Percentiles rank a stretch among this genome's conserved stretches.
These are phyloP conservation scores for Decorospora gaudefroyi DNA, from an alignment of 2,329 filamentous ascomycete species.

Conservation along the genomic window DNA sequence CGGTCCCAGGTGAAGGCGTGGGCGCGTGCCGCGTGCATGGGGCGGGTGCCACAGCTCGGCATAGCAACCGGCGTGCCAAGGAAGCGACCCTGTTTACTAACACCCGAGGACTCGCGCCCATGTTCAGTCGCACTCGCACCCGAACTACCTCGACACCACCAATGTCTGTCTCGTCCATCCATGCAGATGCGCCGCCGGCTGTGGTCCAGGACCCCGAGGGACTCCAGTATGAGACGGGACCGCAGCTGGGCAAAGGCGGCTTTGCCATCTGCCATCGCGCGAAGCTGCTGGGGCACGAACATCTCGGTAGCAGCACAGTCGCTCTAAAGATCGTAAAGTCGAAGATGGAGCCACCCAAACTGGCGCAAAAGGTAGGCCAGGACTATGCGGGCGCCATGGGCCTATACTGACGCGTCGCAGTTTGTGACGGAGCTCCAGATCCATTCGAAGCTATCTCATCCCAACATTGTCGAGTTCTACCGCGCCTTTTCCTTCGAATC, in stretches of 20 bases:
- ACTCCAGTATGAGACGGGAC: constrained; percentile 73
- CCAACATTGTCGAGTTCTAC: constrained; percentile 94
- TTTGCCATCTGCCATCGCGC: constrained; percentile 82
- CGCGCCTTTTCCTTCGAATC: constrained; percentile 88
- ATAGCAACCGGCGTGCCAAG: too few species aligned
- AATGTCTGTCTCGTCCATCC: constrained; percentile 53
- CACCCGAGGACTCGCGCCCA: constrained; percentile 21
- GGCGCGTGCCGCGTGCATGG: too few species aligned
- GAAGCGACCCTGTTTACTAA: constrained; percentile 18
- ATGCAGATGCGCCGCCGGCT: constrained; percentile 57
- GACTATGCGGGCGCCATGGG: not conserved
- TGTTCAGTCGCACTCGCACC: constrained; percentile 32
- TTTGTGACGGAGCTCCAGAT: constrained; percentile 89
- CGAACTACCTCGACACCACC: constrained; percentile 33
- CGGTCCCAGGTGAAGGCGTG: too few species aligned
- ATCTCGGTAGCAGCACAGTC: constrained; percentile 66
- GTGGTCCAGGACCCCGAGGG: constrained; percentile 71
- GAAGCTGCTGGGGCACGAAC: constrained; percentile 60
- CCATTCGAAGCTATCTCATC: constrained; percentile 95
- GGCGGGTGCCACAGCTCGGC: too few species aligned
- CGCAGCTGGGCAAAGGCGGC: constrained; percentile 76
- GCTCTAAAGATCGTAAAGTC: constrained; percentile 84
- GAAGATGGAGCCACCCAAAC: constrained; percentile 75
- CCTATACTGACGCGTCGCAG: constrained; percentile 49
- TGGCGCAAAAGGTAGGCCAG: constrained; percentile 75